A percentile compares a stretch with the other conserved stretches of the same genome.
Evolutionary conservation across 2,329 filamentous ascomycete species (phyloP).

Genomic region (Beauveria caledonica): DNA sequence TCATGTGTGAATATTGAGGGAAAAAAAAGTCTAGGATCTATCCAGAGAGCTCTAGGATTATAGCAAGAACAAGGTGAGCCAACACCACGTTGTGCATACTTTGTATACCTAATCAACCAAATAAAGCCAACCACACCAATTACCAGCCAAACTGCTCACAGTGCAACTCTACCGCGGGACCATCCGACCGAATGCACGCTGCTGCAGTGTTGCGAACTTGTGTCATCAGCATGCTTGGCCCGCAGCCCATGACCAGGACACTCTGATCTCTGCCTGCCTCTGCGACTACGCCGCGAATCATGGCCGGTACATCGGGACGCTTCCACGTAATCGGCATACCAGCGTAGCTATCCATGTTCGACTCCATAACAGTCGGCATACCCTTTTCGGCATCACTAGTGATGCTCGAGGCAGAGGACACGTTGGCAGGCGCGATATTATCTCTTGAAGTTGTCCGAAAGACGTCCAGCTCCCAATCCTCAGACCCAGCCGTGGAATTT

Average conservation of each 20-base stretch:
- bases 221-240: constrained; percentile 34
- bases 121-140: neutral
- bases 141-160: constrained; percentile 40
- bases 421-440: neutral
- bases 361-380: neutral
- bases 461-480: neutral
- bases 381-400: neutral
- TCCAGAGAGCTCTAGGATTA: neutral
- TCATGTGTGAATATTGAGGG: too few species aligned
- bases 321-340: constrained; percentile 22
- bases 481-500: neutral
- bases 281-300: constrained; percentile 27
- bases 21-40: neutral
- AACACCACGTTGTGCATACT: neutral
- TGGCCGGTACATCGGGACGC: constrained; percentile 28
- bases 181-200: constrained; percentile 28
- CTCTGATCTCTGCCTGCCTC: constrained; percentile 22
- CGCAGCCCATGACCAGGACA: constrained; percentile 38
- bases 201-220: constrained; percentile 34
- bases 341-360: constrained; percentile 5
- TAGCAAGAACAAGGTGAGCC: neutral
- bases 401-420: neutral
- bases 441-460: neutral
- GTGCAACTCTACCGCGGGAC: constrained; percentile 39
- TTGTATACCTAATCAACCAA: neutral